phyloP scores from a whole-genome alignment of 2,329 filamentous ascomycete species.

The Monosporascus sp. region DNA sequence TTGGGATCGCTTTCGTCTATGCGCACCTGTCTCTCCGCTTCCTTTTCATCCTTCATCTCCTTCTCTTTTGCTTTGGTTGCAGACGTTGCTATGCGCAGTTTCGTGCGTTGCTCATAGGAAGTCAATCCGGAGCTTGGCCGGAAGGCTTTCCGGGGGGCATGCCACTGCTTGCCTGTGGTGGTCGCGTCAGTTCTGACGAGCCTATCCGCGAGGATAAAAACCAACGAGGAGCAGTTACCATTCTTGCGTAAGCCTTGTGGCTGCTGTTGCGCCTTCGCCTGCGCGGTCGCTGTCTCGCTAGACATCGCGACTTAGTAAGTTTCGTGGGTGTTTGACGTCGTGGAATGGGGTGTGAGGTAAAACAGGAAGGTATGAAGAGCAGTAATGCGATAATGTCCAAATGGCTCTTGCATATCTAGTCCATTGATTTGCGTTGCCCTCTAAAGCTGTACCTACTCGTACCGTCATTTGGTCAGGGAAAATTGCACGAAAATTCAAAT shows the following conservation, averaged over 20 bases:
- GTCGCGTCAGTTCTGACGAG: slow-evolving; percentile 3
- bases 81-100: slow-evolving; percentile 61
- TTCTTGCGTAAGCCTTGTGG: slow-evolving; percentile 72
- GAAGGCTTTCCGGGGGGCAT: slow-evolving; percentile 75
- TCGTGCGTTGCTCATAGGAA: slow-evolving; percentile 71
- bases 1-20: slow-evolving; percentile 1
- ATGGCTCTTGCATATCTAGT: no score
- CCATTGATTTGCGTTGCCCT: no score
- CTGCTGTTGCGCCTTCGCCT: slow-evolving; percentile 30
- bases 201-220: background rate
- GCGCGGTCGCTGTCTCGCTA: slow-evolving; percentile 27
- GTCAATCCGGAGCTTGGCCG: slow-evolving; percentile 73
- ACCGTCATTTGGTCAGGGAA: background rate
- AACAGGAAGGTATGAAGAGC: no score
- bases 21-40: slow-evolving; percentile 72
- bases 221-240: slow-evolving; percentile 45
- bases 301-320: slow-evolving; percentile 36
- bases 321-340: background rate
- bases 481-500: background rate
- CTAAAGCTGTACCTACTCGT: no score
- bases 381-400: no score
- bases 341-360: no score
- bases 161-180: slow-evolving; percentile 85
- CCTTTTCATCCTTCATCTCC: slow-evolving; percentile 94
- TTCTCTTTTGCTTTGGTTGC: slow-evolving; percentile 90